These are phyloP conservation scores for Amanita pallidorosea DNA, from an alignment of 768 basidiomycete genomes.

Conservation along the genomic window DNA sequence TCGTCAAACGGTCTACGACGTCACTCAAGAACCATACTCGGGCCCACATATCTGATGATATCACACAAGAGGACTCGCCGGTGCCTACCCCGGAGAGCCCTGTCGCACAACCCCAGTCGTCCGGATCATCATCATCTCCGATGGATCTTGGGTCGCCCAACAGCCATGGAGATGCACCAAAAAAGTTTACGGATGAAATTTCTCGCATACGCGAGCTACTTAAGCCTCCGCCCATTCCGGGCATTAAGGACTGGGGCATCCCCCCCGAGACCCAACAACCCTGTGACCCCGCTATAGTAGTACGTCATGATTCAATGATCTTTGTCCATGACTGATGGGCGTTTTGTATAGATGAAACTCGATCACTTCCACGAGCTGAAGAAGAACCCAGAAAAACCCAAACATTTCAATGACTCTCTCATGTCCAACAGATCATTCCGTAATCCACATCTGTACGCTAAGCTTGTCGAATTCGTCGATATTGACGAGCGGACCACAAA, in stretches of 20 bases:
- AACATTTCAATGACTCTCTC: conserved; percentile 93
- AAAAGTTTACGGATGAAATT: conserved; percentile 35
- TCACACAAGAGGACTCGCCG: conserved; percentile 12
- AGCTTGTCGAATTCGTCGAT: conserved; percentile 89
- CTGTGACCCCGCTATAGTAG: conserved; percentile 56
- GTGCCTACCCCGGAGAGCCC: neutral
- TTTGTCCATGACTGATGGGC: neutral
- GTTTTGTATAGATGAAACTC: conserved; percentile 56
- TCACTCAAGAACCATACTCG: conserved; percentile 39
- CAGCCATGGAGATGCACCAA: conserved; percentile 10
- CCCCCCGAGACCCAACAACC: conserved; percentile 42
- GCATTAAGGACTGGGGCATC: conserved; percentile 68
- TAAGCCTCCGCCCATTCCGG: conserved; percentile 53
- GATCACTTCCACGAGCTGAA: conserved; percentile 70
- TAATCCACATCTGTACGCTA: conserved; percentile 93
- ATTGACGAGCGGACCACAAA: conserved; percentile 84
- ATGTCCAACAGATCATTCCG: conserved; percentile 90
- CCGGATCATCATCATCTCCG: conserved; percentile 1
- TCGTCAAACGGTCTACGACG: conserved; percentile 42
- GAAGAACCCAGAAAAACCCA: conserved; percentile 44
- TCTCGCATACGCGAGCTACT: conserved; percentile 43
- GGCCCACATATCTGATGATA: conserved; percentile 38
- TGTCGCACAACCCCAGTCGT: neutral
- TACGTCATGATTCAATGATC: conserved; percentile 15
- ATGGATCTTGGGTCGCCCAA: conserved; percentile 7